These are phyloP conservation scores for Lepidium didymum DNA, from an alignment of 345 rosid genomes.

Conservation along the genomic window DNA sequence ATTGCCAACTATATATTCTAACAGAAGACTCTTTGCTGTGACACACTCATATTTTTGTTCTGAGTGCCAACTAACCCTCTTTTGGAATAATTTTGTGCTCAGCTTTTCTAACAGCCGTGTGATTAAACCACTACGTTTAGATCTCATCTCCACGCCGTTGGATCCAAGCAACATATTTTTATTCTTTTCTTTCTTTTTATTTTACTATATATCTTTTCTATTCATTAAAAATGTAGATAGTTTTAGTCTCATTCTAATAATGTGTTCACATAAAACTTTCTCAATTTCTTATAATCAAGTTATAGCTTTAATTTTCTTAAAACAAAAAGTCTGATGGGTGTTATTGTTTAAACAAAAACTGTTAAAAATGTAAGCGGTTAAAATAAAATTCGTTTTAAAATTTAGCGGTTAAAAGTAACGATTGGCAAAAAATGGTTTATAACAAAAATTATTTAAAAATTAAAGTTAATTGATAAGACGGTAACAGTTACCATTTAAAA, in stretches of 20 bases:
- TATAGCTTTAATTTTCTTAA: neutral
- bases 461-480: too few relatives aligned
- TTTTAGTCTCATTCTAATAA: neutral
- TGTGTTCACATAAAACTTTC: neutral
- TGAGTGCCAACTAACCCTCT: constrained; percentile 50
- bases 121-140: constrained; percentile 27
- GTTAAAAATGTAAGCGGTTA: too few relatives aligned
- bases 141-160: constrained; percentile 30
- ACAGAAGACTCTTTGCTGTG: constrained; percentile 67
- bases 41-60: constrained; percentile 51
- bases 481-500: too few relatives aligned
- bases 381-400: too few relatives aligned
- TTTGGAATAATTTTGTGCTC: constrained; percentile 26
- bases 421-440: too few relatives aligned
- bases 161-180: constrained; percentile 21
- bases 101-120: constrained; percentile 29
- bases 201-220: neutral
- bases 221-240: neutral
- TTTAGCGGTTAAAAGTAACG: too few relatives aligned
- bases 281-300: neutral
- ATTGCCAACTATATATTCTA: constrained; percentile 62
- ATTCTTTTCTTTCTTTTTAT: neutral
- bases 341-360: too few relatives aligned
- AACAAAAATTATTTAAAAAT: too few relatives aligned
- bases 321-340: too few relatives aligned